Percentiles rank a stretch among this genome's conserved stretches.
Evolutionary conservation across 1,139 yeast species (phyloP).

Genomic region (Waltiozyma sp.): DNA sequence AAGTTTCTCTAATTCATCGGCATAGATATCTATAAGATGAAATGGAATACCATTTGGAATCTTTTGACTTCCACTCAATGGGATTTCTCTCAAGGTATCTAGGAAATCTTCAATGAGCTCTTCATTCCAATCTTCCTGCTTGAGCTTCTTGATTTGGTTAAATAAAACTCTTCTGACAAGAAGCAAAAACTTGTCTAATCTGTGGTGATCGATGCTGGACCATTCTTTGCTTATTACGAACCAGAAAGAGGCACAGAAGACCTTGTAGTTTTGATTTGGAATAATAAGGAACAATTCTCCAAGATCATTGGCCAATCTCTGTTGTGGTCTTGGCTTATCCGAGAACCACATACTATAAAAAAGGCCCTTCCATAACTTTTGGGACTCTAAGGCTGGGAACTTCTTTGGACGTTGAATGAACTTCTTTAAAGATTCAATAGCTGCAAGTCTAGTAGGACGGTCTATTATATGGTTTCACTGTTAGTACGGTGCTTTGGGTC

Average conservation of each 20-base stretch:
- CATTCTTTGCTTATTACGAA: conserved; percentile 69
- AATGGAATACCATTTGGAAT: conserved; percentile 71
- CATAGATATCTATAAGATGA: conserved; percentile 73
- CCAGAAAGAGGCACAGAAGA: conserved; percentile 76
- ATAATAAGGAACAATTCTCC: conserved; percentile 46
- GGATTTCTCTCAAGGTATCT: conserved; percentile 25
- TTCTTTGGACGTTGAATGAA: conserved; percentile 36
- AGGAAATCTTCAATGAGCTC: conserved; percentile 35
- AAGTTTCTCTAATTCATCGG: conserved; percentile 74
- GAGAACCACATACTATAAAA: conserved; percentile 94
- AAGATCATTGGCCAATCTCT: conserved; percentile 62
- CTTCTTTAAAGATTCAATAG: conserved; percentile 54
- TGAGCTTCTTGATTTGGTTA: conserved; percentile 50
- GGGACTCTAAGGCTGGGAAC: conserved; percentile 45
- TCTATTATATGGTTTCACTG: conserved; percentile 20
- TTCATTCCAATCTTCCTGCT: conserved; percentile 45
- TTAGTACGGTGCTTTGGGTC: neutral
- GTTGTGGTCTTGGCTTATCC: conserved; percentile 89
- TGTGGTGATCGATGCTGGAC: conserved; percentile 76
- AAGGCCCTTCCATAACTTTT: conserved; percentile 89
- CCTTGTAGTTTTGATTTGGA: conserved; percentile 29
- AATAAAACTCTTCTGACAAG: conserved; percentile 68
- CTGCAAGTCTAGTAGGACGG: conserved; percentile 63
- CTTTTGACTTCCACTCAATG: conserved; percentile 48
- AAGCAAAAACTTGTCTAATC: conserved; percentile 76